Conservation (phyloP, 805 yeast genomes). For the Ogataea trehaloabstinens region DNA sequence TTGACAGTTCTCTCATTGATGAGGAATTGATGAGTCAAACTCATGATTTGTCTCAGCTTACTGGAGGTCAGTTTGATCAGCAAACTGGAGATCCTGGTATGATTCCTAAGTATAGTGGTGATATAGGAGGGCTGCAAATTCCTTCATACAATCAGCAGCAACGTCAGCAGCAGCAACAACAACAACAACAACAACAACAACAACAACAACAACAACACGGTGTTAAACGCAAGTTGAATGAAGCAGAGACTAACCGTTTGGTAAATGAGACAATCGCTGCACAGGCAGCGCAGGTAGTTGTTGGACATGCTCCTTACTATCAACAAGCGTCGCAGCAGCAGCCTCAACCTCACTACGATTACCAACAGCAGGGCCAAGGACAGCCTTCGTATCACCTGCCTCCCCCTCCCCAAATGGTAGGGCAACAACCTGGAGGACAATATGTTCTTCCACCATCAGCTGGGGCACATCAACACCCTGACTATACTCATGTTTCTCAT, state of each 20-base stretch:
- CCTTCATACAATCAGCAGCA: conserved; percentile 15
- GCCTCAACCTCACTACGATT: conserved; percentile 8
- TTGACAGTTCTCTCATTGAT: conserved; percentile 22
- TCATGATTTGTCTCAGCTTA: conserved; percentile 17
- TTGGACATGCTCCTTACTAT: conserved; percentile 16
- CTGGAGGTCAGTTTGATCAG: conserved; percentile 15
- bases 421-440: conserved; percentile 9
- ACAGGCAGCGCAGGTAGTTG: conserved; percentile 23
- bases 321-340: conserved; percentile 8
- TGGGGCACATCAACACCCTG: conserved; percentile 8
- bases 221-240: conserved; percentile 6
- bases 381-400: conserved; percentile 10
- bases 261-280: conserved; percentile 23
- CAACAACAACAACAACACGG: conserved; percentile 7
- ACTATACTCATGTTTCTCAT: conserved; percentile 13
- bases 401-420: conserved; percentile 5
- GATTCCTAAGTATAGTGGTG: conserved; percentile 22
- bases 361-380: conserved; percentile 12
- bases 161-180: conserved; percentile 5
- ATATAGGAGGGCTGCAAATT: conserved; percentile 15
- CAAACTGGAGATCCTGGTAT: conserved; percentile 18
- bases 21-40: conserved; percentile 23
- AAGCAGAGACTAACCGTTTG: conserved; percentile 13
- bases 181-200: conserved; percentile 1
- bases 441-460: conserved; percentile 14